A percentile compares a stretch with the other conserved stretches of the same genome.
phyloP scores from a whole-genome alignment of 2,329 filamentous ascomycete genomes.

The Drechmeria coniospora region DNA sequence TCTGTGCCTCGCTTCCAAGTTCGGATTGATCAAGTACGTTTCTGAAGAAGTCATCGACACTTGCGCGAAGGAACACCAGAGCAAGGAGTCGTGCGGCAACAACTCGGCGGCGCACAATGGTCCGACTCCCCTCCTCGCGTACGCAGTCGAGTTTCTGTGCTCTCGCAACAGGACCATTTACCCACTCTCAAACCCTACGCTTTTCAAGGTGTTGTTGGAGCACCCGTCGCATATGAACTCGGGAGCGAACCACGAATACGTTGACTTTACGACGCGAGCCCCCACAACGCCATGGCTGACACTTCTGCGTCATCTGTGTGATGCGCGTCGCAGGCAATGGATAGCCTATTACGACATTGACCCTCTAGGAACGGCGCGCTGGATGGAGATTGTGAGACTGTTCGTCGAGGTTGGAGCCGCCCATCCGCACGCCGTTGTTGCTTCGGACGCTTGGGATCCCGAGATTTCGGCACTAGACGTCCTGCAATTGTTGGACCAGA shows the following conservation, averaged over 20 bases:
- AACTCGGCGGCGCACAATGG: not conserved
- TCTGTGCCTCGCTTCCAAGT: conserved; percentile 16
- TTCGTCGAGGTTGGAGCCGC: conserved; percentile 13
- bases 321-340: conserved; percentile 14
- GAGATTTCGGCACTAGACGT: conserved; percentile 13
- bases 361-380: conserved; percentile 12
- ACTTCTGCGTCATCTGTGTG: conserved; percentile 14
- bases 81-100: too few relatives aligned
- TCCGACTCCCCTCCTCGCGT: conserved; percentile 14
- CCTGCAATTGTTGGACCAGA: conserved; percentile 12
- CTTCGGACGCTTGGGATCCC: conserved; percentile 15
- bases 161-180: conserved; percentile 19
- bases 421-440: conserved; percentile 11
- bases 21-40: conserved; percentile 15
- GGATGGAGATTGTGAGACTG: conserved; percentile 12
- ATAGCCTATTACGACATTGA: conserved; percentile 15
- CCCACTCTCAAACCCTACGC: conserved; percentile 14
- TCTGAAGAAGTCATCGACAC: conserved; percentile 9
- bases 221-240: conserved; percentile 6
- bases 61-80: too few relatives aligned
- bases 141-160: conserved; percentile 18
- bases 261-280: conserved; percentile 9
- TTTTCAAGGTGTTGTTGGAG: conserved; percentile 12
- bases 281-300: conserved; percentile 14
- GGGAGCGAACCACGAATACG: conserved; percentile 8